Evolutionary conservation across 441 rosid genomes (phyloP).

Genomic region (Brassica balearica): DNA sequence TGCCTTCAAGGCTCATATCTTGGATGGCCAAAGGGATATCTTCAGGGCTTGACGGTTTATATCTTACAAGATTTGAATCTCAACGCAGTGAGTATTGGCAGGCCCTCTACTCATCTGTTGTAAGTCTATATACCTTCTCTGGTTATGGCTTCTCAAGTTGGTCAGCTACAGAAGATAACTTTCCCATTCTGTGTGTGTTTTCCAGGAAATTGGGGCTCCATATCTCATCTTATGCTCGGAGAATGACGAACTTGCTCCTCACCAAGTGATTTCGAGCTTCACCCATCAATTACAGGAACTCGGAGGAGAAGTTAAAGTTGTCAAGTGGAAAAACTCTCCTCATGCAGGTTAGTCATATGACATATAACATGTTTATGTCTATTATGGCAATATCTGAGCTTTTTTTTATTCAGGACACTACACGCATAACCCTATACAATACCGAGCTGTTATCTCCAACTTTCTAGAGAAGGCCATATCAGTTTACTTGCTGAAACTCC

Average conservation of each 20-base stretch:
- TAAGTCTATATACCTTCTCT: conserved; percentile 50
- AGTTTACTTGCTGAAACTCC: conserved; percentile 62
- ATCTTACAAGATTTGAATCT: conserved; percentile 81
- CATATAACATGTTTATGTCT: not conserved
- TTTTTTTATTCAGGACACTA: conserved; percentile 67
- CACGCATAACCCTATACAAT: conserved; percentile 74
- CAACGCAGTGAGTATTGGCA: conserved; percentile 95
- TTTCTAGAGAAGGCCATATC: conserved; percentile 73
- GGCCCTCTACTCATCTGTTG: conserved; percentile 74
- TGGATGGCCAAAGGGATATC: conserved; percentile 82
- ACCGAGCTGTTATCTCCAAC: conserved; percentile 69
- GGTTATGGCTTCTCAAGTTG: conserved; percentile 10
- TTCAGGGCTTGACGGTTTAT: conserved; percentile 79
- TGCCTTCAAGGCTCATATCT: conserved; percentile 69
- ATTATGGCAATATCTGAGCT: conserved; percentile 20
- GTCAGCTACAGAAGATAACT: not conserved
- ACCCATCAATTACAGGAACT: conserved; percentile 61
- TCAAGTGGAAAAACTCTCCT: conserved; percentile 75
- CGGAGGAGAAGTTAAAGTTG: conserved; percentile 85
- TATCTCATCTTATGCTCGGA: conserved; percentile 86
- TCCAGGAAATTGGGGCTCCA: conserved; percentile 81
- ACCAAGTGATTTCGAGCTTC: conserved; percentile 59
- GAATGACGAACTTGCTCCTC: conserved; percentile 77
- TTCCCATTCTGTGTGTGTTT: conserved; percentile 20
- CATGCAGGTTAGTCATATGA: conserved; percentile 70